phyloP scores from a whole-genome alignment of 2,329 filamentous ascomycete genomes.

The Ophiosphaerella herpotricha region DNA sequence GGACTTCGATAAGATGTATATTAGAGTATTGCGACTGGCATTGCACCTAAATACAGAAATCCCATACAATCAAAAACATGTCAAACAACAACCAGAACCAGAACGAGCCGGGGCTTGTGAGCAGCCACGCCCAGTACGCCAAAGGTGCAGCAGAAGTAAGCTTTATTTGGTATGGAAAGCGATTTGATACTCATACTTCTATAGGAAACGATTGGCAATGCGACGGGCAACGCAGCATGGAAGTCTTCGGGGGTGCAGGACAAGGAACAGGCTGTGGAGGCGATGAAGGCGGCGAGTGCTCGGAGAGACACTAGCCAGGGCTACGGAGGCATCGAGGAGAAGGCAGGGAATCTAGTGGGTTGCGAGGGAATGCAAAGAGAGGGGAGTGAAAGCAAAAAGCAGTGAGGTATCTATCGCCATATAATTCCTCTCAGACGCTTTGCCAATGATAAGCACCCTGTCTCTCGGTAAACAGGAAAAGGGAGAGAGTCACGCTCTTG shows the following conservation, averaged over 20 bases:
- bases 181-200: constrained; percentile 1
- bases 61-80: constrained; percentile 12
- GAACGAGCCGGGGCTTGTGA: constrained; percentile 62
- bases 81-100: constrained; percentile 33
- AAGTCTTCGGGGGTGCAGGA: constrained; percentile 66
- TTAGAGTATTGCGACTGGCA: not conserved
- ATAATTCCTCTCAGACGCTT: too few relatives aligned
- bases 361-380: constrained; percentile 70
- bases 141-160: constrained; percentile 70
- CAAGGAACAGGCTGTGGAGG: constrained; percentile 64
- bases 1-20: not conserved
- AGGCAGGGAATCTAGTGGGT: constrained; percentile 65
- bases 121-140: constrained; percentile 68
- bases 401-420: constrained; percentile 8
- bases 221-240: constrained; percentile 68
- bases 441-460: too few relatives aligned
- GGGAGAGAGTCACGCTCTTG: not conserved
- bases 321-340: constrained; percentile 67
- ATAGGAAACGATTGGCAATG: constrained; percentile 63
- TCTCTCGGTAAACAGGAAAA: too few relatives aligned
- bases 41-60: not conserved
- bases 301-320: constrained; percentile 61
- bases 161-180: not conserved
- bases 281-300: constrained; percentile 66
- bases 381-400: constrained; percentile 36